These are phyloP conservation scores for Saccharomycopsis sp. DNA, from an alignment of 805 yeast genomes.

Conservation along the genomic window DNA sequence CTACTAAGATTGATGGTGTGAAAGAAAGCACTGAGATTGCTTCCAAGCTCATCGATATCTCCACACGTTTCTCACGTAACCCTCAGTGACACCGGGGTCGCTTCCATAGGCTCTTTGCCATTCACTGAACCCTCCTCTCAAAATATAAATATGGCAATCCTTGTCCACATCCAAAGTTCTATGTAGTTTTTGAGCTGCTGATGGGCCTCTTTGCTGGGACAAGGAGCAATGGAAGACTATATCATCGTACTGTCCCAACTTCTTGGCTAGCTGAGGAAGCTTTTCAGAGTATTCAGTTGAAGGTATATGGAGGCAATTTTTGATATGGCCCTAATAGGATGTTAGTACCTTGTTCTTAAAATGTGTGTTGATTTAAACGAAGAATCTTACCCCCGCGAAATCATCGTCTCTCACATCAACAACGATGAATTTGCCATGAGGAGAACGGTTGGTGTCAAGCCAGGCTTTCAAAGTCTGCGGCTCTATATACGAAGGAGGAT, in stretches of 20 bases:
- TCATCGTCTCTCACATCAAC: constrained; percentile 21
- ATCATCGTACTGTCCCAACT: constrained; percentile 61
- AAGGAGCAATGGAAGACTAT: constrained; percentile 87
- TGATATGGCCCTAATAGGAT: constrained; percentile 17
- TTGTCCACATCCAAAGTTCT: constrained; percentile 25
- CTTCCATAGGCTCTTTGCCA: constrained; percentile 77
- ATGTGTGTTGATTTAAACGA: no score
- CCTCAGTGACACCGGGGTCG: constrained; percentile 56
- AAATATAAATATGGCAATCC: constrained; percentile 47
- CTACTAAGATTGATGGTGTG: background rate
- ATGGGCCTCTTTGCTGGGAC: constrained; percentile 88
- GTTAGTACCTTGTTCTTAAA: constrained; percentile 8
- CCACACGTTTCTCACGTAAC: constrained; percentile 40
- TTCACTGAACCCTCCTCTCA: constrained; percentile 74
- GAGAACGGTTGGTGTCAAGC: constrained; percentile 15
- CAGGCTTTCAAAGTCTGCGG: constrained; percentile 17
- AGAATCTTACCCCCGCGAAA: constrained; percentile 16
- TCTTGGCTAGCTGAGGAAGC: constrained; percentile 44
- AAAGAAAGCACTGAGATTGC: background rate
- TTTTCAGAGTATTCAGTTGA: constrained; percentile 12
- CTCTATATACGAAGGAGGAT: constrained; percentile 12
- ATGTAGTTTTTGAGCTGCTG: constrained; percentile 58
- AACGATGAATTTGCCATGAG: constrained; percentile 19
- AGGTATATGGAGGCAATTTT: constrained; percentile 14
- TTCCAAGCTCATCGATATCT: constrained; percentile 15